Base-by-base conservation (phyloP, 495 filamentous ascomycete species). In the Beverwykella pulmonaria region DNA sequence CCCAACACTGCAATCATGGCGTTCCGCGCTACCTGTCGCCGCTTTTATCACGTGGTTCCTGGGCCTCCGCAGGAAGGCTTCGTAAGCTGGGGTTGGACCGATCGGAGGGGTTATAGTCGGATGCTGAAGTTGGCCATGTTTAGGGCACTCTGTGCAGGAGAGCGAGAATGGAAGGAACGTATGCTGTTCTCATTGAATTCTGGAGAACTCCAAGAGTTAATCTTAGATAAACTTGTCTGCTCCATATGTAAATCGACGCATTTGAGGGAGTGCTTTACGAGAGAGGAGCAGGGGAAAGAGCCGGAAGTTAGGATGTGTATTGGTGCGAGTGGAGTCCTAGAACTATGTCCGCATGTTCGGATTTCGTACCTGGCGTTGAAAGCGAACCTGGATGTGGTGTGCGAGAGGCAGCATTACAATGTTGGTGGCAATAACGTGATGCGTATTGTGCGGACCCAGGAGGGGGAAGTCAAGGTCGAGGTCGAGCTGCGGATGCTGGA, bases 281-380 rank as follows among this genome's bases (percentile, higher is more conserved):
- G 15, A 29, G 20, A 17, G 29, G 59, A 62, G 48, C 29, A 54
- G 25, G 46, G 23, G 29, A 62, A 44, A 20, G 17, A 41, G 20
- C 59, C 59, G 27, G 59, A 62, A 46, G 22, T 17, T 15, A 39
- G 59, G 49, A 22, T 54, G 15, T 62, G 59, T 36, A 53, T 62
- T 23, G 59, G 59, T 6, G 7, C 36, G 2, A 27, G 29, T 17
- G 59, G 59, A 5, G 59, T 54, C 12, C 48, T 62, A n/a, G 19
- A 62, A 29, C 23, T 62, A 27, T 62, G 59, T 54, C 47, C 27
- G 30, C 59, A 62, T 36, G 17, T 53, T 2, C 48, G 34, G 4
- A n/a, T 62, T 36, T 36, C 29, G 4, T 62, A 29, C 19, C 7
- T 12, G 1, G 49, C 23, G 17, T 29, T 62, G 30, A 34, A 29